Conservation (phyloP, 805 yeast genomes). For the Spathaspora hagerdaliae region DNA sequence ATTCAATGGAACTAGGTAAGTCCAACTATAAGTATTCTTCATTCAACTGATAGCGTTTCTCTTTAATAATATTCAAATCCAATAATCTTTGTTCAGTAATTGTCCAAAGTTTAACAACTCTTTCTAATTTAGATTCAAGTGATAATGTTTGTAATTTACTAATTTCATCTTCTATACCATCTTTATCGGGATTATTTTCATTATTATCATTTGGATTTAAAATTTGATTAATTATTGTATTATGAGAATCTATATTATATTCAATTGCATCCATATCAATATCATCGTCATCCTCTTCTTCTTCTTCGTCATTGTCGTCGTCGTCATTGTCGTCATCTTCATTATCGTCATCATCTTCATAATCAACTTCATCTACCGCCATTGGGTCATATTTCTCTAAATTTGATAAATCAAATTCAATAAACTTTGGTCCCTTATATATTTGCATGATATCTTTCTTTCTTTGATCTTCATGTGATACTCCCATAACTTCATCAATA, state of each 20-base stretch:
- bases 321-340: conserved; percentile 8
- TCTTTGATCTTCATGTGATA: conserved; percentile 3
- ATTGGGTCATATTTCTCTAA: conserved; percentile 2
- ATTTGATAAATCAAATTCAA: conserved; percentile 16
- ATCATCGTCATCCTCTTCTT: conserved; percentile 1
- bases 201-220: conserved; percentile 1
- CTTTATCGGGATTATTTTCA: conserved; percentile 5
- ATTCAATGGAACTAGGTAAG: too few species aligned
- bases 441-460: conserved; percentile 6
- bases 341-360: conserved; percentile 5
- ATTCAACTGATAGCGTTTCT: conserved; percentile 18
- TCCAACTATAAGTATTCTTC: conserved; percentile 12
- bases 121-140: conserved; percentile 44
- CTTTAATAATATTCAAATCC: conserved; percentile 25
- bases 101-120: conserved; percentile 57
- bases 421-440: conserved; percentile 17
- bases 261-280: conserved; percentile 3
- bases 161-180: conserved; percentile 16
- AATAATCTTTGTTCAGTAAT: conserved; percentile 57
- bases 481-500: conserved; percentile 3
- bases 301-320: conserved; percentile 1
- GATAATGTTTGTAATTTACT: conserved; percentile 17
- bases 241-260: conserved; percentile 6
- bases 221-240: neutral
- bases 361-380: neutral